phyloP scores from a whole-genome alignment of 2,329 filamentous ascomycete genomes.

The Cordyceps tenuipes region DNA sequence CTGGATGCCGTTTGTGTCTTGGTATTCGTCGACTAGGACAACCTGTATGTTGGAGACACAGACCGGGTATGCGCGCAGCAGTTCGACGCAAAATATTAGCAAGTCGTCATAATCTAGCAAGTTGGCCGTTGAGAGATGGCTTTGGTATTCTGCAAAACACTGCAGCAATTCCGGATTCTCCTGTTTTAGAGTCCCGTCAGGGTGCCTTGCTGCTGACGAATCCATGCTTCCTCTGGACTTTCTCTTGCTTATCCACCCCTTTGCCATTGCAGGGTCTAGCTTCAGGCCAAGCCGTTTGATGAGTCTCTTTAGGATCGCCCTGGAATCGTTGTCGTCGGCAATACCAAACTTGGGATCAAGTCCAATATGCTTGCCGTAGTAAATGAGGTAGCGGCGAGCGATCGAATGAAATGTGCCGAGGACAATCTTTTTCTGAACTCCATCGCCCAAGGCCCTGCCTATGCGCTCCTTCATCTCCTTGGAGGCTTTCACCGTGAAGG shows the following conservation, averaged over 20 bases:
- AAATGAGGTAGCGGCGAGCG: conserved; percentile 70
- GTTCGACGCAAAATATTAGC: conserved; percentile 70
- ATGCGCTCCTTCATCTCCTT: conserved; percentile 89
- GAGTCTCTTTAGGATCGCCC: conserved; percentile 72
- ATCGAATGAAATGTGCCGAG: conserved; percentile 95
- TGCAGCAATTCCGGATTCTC: conserved; percentile 54
- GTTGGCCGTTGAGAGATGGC: conserved; percentile 64
- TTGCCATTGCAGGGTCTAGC: conserved; percentile 63
- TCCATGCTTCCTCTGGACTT: conserved; percentile 50
- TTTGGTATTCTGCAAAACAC: conserved; percentile 70
- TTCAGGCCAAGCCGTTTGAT: conserved; percentile 62
- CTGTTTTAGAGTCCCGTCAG: conserved; percentile 25
- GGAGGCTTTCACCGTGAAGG: conserved; percentile 93
- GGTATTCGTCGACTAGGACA: conserved; percentile 93
- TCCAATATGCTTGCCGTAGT: conserved; percentile 78
- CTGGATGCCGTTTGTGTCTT: conserved; percentile 92
- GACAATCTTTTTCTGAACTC: conserved; percentile 66
- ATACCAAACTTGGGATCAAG: conserved; percentile 81
- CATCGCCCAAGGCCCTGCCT: conserved; percentile 68
- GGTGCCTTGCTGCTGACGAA: conserved; percentile 19
- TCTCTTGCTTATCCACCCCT: conserved; percentile 64
- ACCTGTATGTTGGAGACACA: conserved; percentile 87
- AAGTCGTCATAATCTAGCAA: conserved; percentile 93
- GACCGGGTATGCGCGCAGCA: conserved; percentile 62
- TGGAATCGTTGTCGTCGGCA: conserved; percentile 74